A percentile compares a stretch with the other conserved stretches of the same genome.
These are phyloP conservation scores for Sungouiella blattae DNA, from an alignment of 805 yeast species.

Conservation along the genomic window DNA sequence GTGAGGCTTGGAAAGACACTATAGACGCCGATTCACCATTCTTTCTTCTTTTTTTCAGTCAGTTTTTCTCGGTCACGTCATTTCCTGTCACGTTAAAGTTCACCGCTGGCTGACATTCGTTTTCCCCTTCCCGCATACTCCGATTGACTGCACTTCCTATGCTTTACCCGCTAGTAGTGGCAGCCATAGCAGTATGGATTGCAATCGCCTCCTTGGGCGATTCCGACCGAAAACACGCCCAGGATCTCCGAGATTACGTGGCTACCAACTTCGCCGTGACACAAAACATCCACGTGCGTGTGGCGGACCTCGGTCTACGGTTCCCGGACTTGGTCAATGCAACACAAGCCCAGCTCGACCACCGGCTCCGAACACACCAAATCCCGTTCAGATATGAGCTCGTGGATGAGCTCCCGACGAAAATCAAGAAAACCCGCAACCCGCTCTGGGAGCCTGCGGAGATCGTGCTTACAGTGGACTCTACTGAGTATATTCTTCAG, in stretches of 20 bases:
- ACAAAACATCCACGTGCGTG: constrained; percentile 23
- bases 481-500: no score
- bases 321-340: constrained; percentile 69
- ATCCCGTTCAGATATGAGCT: constrained; percentile 10
- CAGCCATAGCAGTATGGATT: no score
- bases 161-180: no score
- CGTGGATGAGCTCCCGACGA: constrained; percentile 10
- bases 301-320: constrained; percentile 40
- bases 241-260: neutral
- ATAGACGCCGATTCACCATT: no score
- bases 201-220: no score
- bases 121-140: no score
- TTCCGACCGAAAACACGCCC: neutral
- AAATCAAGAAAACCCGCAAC: constrained; percentile 5
- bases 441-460: neutral
- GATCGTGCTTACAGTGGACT: constrained; percentile 1
- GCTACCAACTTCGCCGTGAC: constrained; percentile 8
- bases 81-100: no score
- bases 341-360: constrained; percentile 32
- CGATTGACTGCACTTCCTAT: no score
- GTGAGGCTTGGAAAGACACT: no score
- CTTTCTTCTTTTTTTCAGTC: no score
- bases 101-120: no score
- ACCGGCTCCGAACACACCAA: constrained; percentile 4
- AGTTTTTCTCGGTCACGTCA: no score